Percentiles rank a stretch among this genome's conserved stretches.
phyloP scores from a whole-genome alignment of 2,329 filamentous ascomycete species.

The Alternaria tenuissima region DNA sequence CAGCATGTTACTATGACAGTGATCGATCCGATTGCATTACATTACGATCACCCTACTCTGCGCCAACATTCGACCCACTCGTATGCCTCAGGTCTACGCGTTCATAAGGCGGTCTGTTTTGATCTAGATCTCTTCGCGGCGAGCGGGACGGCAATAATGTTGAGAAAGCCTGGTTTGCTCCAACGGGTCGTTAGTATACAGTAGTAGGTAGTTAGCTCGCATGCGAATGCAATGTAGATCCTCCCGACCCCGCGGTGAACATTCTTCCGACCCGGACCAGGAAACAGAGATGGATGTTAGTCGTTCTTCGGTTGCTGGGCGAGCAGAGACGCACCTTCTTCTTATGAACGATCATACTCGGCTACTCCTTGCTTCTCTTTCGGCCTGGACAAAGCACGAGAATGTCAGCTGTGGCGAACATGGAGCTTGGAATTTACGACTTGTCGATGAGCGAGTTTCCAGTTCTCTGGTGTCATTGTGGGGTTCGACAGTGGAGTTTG shows the following conservation, averaged over 20 bases:
- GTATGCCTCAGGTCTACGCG: neutral
- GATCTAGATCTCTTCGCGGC: neutral
- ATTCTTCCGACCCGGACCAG: slow-evolving; percentile 1
- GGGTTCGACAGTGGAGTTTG: neutral
- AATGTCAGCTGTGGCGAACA: too few species aligned
- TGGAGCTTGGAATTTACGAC: neutral
- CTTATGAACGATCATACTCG: neutral
- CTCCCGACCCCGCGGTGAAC: neutral
- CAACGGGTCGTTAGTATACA: slow-evolving; percentile 1
- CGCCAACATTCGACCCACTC: neutral
- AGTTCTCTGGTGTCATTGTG: neutral
- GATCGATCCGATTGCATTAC: neutral
- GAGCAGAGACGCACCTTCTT: neutral
- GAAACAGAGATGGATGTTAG: neutral
- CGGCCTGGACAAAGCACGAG: too few species aligned
- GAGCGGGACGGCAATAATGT: neutral
- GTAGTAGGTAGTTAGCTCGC: slow-evolving; percentile 1
- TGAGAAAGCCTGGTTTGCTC: slow-evolving; percentile 1
- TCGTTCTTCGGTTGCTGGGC: neutral
- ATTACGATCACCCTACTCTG: neutral
- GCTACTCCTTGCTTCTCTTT: neutral
- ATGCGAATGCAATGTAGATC: slow-evolving; percentile 5
- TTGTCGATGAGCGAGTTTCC: neutral
- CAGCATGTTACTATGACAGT: neutral
- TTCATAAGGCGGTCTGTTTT: neutral